phyloP scores from a whole-genome alignment of 345 rosid species.

The Gossypium stocksii region DNA sequence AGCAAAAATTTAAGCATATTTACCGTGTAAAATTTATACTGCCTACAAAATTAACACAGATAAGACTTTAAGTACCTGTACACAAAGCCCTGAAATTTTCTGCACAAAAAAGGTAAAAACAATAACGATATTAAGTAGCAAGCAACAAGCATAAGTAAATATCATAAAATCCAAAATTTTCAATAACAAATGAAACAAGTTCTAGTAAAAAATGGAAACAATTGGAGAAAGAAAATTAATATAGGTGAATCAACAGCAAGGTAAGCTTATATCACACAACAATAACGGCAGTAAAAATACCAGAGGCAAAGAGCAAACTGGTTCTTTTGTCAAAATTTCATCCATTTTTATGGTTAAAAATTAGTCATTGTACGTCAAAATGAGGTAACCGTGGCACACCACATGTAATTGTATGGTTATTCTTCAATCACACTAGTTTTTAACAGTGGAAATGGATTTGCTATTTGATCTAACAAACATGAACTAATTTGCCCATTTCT shows the following conservation, averaged over 20 bases:
- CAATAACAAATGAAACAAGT: not conserved
- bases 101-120: conserved; percentile 33
- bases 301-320: no score
- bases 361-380: no score
- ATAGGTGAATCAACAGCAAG: not conserved
- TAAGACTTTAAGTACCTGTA: conserved; percentile 56
- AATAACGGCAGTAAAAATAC: not conserved
- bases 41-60: not conserved
- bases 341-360: no score
- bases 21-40: not conserved
- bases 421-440: no score
- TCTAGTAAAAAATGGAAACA: not conserved
- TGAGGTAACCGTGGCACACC: no score
- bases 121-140: conserved; percentile 21
- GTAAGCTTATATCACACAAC: not conserved
- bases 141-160: not conserved
- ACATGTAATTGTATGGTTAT: no score
- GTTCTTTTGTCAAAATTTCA: no score
- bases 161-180: not conserved
- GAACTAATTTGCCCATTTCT: no score
- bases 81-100: conserved; percentile 96
- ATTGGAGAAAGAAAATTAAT: not conserved
- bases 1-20: not conserved
- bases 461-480: no score
- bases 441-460: no score